phyloP scores from a whole-genome alignment of 306 rosid species.

The Cicer yamashitae region DNA sequence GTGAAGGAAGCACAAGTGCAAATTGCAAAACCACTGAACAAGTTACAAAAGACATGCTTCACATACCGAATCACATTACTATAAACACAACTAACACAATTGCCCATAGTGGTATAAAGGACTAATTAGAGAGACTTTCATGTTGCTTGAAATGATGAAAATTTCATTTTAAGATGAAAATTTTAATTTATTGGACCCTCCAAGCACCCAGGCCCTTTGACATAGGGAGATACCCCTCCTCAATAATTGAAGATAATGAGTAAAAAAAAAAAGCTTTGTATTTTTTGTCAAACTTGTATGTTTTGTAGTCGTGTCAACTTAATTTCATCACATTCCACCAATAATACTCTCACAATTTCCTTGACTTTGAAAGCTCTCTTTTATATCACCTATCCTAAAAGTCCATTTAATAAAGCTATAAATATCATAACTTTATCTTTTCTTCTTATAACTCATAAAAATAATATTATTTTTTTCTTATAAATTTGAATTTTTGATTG shows the following conservation, averaged over 20 bases:
- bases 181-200: conserved; percentile 48
- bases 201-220: conserved; percentile 47
- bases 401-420: conserved; percentile 3
- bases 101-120: conserved; percentile 53
- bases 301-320: conserved; percentile 44
- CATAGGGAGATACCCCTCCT: conserved; percentile 36
- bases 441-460: too few species aligned
- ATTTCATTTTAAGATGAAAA: conserved; percentile 35
- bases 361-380: conserved; percentile 35
- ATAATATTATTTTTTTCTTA: too few species aligned
- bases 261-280: conserved; percentile 21
- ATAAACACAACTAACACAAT: conserved; percentile 42
- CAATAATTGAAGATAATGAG: conserved; percentile 44
- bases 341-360: conserved; percentile 35
- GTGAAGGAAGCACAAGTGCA: conserved; percentile 44
- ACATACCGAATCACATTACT: conserved; percentile 47
- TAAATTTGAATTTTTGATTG: too few species aligned
- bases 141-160: conserved; percentile 50
- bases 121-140: conserved; percentile 43
- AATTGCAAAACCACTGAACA: conserved; percentile 50
- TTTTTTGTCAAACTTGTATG: neutral
- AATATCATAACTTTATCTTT: conserved; percentile 25
- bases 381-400: conserved; percentile 33
- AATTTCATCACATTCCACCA: conserved; percentile 45
- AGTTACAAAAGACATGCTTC: conserved; percentile 47